These are phyloP conservation scores for Trypanosomatidae sp. DNA, from an alignment of 208 protist species.

Conservation along the genomic window DNA sequence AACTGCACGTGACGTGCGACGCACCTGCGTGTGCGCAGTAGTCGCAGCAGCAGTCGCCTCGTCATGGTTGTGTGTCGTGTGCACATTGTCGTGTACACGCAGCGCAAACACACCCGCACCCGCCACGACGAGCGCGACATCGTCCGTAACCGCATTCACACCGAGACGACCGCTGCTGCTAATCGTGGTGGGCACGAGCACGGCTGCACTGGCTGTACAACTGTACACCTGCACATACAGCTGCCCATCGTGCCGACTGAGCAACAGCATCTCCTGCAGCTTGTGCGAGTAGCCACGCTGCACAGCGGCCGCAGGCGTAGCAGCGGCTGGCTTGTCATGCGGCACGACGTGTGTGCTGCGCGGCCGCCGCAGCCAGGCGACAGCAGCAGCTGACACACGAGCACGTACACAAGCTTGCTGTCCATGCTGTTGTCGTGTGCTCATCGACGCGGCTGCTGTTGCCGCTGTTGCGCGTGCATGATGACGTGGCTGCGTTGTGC, in stretches of 20 bases:
- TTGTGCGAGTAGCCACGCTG: constrained; percentile 17
- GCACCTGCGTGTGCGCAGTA: neutral
- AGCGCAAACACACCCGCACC: constrained; percentile 41
- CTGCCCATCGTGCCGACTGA: constrained; percentile 35
- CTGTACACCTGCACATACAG: constrained; percentile 56
- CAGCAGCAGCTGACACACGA: too few relatives aligned
- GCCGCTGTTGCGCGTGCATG: too few relatives aligned
- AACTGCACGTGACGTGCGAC: neutral
- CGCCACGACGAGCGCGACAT: constrained; percentile 14
- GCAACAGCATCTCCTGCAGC: constrained; percentile 30
- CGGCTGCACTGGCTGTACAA: constrained; percentile 12
- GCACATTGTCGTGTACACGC: constrained; percentile 1
- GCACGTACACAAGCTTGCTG: too few relatives aligned
- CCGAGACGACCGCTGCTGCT: too few relatives aligned
- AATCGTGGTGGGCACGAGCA: too few relatives aligned
- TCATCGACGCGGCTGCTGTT: too few relatives aligned
- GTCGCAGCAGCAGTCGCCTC: too few relatives aligned
- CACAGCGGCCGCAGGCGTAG: neutral
- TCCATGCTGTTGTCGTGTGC: too few relatives aligned
- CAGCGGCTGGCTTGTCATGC: neutral
- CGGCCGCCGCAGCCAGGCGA: constrained; percentile 23
- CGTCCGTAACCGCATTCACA: too few relatives aligned
- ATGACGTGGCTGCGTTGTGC: too few relatives aligned
- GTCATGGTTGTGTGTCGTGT: constrained; percentile 1
- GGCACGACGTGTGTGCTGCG: too few relatives aligned